Evolutionary conservation across 2,329 filamentous ascomycete species (phyloP).

Genomic region (Cytospora piceae): DNA sequence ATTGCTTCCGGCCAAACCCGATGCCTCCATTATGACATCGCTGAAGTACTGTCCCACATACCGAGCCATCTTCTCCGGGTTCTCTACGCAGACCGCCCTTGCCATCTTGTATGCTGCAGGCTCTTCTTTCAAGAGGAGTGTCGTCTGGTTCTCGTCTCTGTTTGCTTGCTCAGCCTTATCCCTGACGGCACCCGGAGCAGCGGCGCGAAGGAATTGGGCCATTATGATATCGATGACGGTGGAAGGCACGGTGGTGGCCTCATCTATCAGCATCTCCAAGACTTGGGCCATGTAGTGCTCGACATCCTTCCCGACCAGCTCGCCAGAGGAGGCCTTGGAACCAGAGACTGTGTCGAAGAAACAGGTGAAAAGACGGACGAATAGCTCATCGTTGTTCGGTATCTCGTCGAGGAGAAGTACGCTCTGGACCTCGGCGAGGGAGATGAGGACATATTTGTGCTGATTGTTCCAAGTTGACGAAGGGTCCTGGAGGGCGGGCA

Average conservation of each 20-base stretch:
- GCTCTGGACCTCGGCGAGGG: slow-evolving; percentile 90
- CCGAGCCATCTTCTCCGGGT: slow-evolving; percentile 90
- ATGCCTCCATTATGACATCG: slow-evolving; percentile 91
- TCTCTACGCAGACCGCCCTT: slow-evolving; percentile 87
- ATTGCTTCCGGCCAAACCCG: slow-evolving; percentile 60
- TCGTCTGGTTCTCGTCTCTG: slow-evolving; percentile 77
- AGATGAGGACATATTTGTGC: slow-evolving; percentile 88
- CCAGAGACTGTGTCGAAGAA: slow-evolving; percentile 93
- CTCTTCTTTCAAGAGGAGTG: slow-evolving; percentile 81
- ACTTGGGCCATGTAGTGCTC: slow-evolving; percentile 90
- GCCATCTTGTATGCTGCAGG: slow-evolving; percentile 96
- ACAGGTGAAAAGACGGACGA: slow-evolving; percentile 79
- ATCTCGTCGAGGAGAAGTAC: slow-evolving; percentile 90
- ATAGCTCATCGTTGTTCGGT: slow-evolving; percentile 76
- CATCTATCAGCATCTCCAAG: slow-evolving; percentile 83
- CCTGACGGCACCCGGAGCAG: slow-evolving; percentile 67
- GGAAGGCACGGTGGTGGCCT: slow-evolving; percentile 74
- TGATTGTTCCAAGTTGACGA: slow-evolving; percentile 90
- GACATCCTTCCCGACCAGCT: slow-evolving; percentile 88
- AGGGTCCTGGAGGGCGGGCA: slow-evolving; percentile 84
- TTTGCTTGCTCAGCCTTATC: slow-evolving; percentile 59
- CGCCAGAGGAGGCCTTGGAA: slow-evolving; percentile 73
- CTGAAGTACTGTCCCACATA: slow-evolving; percentile 97
- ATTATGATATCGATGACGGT: slow-evolving; percentile 91
- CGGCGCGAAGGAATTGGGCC: slow-evolving; percentile 90